Conservation (phyloP, 495 filamentous ascomycete genomes). For the Collariella sp. region DNA sequence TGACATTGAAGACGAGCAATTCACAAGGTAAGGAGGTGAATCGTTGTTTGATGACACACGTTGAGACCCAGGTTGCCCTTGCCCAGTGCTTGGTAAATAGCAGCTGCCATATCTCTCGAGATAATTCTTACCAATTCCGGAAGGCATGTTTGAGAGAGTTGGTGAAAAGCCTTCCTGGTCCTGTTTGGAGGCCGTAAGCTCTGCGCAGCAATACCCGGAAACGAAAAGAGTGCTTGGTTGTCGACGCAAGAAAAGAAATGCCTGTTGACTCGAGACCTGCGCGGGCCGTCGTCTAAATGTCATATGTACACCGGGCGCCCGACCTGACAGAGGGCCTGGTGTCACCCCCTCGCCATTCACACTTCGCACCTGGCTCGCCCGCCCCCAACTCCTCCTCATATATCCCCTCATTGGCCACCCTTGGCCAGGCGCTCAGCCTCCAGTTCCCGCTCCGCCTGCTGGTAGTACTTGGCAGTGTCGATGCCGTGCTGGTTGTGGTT, state of each 20-base stretch:
- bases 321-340: constrained; percentile 11
- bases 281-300: constrained; percentile 17
- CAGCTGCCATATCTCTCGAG: too few species aligned
- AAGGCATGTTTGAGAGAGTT: too few species aligned
- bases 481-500: constrained; percentile 97
- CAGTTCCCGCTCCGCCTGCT: constrained; percentile 87
- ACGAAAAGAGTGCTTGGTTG: neutral
- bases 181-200: too few species aligned
- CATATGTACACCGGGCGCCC: constrained; percentile 24
- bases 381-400: neutral
- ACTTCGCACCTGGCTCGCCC: neutral
- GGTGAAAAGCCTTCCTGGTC: too few species aligned
- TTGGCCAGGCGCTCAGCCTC: constrained; percentile 57
- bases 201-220: too few species aligned
- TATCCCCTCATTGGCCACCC: constrained; percentile 8
- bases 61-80: too few species aligned
- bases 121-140: too few species aligned
- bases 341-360: neutral
- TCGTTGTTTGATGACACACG: too few species aligned
- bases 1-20: too few species aligned
- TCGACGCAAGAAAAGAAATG: constrained; percentile 12
- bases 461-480: constrained; percentile 97
- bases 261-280: constrained; percentile 15
- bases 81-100: too few species aligned
- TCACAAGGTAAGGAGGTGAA: too few species aligned